phyloP scores from a whole-genome alignment of 179 eudicot species.

The Silene coronaria region DNA sequence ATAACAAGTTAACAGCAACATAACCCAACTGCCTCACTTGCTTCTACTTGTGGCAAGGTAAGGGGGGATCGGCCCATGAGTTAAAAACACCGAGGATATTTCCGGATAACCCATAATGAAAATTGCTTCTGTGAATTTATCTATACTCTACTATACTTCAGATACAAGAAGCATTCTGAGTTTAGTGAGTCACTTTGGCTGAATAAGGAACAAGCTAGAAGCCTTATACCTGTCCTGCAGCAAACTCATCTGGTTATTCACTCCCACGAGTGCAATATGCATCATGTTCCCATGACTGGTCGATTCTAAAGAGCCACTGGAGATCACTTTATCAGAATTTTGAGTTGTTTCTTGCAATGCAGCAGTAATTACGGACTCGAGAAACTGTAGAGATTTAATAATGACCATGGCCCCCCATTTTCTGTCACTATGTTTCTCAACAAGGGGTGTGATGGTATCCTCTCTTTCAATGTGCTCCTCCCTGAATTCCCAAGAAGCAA shows the following conservation, averaged over 20 bases:
- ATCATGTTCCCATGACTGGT: slow-evolving; percentile 70
- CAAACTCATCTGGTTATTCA: slow-evolving; percentile 90
- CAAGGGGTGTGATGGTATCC: slow-evolving; percentile 34
- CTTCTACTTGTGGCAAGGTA: too few species aligned
- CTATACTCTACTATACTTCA: too few species aligned
- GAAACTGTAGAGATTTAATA: slow-evolving; percentile 78
- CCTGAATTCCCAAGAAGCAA: slow-evolving; percentile 93
- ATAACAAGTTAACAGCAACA: too few species aligned
- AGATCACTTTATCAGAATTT: slow-evolving; percentile 26
- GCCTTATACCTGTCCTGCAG: slow-evolving; percentile 86
- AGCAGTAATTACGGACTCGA: slow-evolving; percentile 64
- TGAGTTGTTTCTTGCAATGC: slow-evolving; percentile 77
- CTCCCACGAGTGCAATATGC: slow-evolving; percentile 87
- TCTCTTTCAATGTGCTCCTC: slow-evolving; percentile 70
- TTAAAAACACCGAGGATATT: too few species aligned
- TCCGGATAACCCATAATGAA: too few species aligned
- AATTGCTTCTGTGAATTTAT: too few species aligned
- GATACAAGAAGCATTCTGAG: not conserved
- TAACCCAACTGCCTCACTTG: too few species aligned
- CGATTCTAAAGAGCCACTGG: slow-evolving; percentile 36
- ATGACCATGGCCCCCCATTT: slow-evolving; percentile 99
- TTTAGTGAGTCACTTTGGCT: not conserved
- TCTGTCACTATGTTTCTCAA: slow-evolving; percentile 59
- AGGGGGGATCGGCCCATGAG: too few species aligned
- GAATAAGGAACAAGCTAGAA: slow-evolving; percentile 8